phyloP scores from a whole-genome alignment of 805 yeast genomes.

The Henningerozyma blattae region DNA sequence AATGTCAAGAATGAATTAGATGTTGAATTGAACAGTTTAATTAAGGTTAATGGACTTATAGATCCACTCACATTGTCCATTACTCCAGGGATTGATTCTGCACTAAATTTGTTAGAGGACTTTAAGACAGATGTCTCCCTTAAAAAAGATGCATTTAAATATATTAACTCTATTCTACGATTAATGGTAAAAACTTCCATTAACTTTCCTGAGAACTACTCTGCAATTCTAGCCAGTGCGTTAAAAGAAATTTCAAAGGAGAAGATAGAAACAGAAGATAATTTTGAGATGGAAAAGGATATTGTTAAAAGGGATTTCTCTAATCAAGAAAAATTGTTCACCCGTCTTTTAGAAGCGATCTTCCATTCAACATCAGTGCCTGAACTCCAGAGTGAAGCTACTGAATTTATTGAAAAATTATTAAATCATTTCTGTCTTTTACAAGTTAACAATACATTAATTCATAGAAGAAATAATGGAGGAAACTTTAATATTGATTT shows the following conservation, averaged over 20 bases:
- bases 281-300: slow-evolving; percentile 28
- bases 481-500: slow-evolving; percentile 65
- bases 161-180: slow-evolving; percentile 52
- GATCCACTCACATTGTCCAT: slow-evolving; percentile 58
- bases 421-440: slow-evolving; percentile 71
- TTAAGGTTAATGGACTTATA: slow-evolving; percentile 58
- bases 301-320: slow-evolving; percentile 38
- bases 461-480: slow-evolving; percentile 54
- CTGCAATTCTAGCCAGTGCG: slow-evolving; percentile 35
- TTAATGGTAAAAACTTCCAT: slow-evolving; percentile 42
- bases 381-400: slow-evolving; percentile 60
- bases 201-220: slow-evolving; percentile 29
- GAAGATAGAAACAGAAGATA: slow-evolving; percentile 22
- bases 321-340: slow-evolving; percentile 53
- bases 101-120: slow-evolving; percentile 64
- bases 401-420: slow-evolving; percentile 45
- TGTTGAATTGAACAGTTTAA: slow-evolving; percentile 57
- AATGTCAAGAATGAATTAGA: slow-evolving; percentile 40
- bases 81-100: slow-evolving; percentile 74
- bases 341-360: slow-evolving; percentile 53
- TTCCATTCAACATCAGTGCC: slow-evolving; percentile 69
- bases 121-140: slow-evolving; percentile 45
- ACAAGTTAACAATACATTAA: slow-evolving; percentile 61
- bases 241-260: slow-evolving; percentile 28
- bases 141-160: slow-evolving; percentile 65